Evolutionary conservation across 129 eudicot genomes (phyloP), one percentile per base, ranked within the genome.

Genomic region (Lactuca saligna): DNA sequence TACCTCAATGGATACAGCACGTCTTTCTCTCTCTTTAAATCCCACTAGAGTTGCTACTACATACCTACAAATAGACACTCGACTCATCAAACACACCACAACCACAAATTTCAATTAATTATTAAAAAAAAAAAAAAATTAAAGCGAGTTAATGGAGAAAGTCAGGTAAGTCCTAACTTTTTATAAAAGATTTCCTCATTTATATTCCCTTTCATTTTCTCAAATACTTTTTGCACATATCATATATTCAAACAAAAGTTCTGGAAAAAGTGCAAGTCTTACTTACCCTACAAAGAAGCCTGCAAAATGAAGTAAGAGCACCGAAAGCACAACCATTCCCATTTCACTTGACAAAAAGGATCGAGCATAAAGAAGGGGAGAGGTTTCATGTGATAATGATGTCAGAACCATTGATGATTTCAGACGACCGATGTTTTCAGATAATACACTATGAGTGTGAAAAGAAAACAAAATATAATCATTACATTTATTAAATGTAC

Each of bases 241-340:
- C 37, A 38, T 13, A 39, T 13, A 16, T 10, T 50, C 7, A 35
- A 31, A 59, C 61, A 20, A 8, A 41, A 75, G 15, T 9, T 14
- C 33, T 67, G 34, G 14, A 73, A 57, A 49, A 32, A 53, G 5
- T 5, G 38, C 48, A 10, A 75, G 65, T 69, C 74, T 65, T 84
- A 88, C 97, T 69, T 84, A 91, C 97, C 97, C 96, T 4, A 91
- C 87, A 54, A 91, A 85, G 79, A 91, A 88, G 29, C 97, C 97
- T 49, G 94, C 85, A 80, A 78, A 80, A 76, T 91, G 97, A 70
- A 91, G 82, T 82, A 88, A 71, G 49, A 88, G 6, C 14, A 88
- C 97, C 5, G 96, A 71, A 72, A 88, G 85, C 31, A 76, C 69
- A 7, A 82, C 79, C 46, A 65, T 75, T 57, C 96, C 94, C 78